Evolutionary conservation across 1,284 basidiomycete species (phyloP), one percentile per base, ranked within the genome.

Genomic region (Ustilago hordei): DNA sequence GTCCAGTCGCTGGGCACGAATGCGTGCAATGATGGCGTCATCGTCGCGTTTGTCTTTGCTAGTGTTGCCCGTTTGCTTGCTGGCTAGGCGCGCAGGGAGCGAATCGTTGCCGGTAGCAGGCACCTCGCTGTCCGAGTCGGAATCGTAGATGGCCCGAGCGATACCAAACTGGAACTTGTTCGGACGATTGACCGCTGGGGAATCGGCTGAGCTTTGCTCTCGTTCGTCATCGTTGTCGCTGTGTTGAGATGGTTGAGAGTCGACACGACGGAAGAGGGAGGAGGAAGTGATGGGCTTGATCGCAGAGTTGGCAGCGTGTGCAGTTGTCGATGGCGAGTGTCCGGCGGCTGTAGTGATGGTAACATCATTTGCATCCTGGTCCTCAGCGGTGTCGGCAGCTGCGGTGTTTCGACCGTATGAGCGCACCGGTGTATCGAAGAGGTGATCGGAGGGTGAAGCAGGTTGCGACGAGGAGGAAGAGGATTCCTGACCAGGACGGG

Each of bases 391-490:
- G 28, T 17, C 5, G 35, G 2, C 36, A 23, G 53, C n/a, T 19
- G 56, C 11, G 7, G 47, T 53, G 15, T 47, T 61, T 19, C 68
- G 56, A 12, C 48, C 61, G 47, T 75, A 71, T 15, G 58, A 60
- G 9, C 74, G 74, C 69, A 71, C 61, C 5, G 74, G 74, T 17
- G 74, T 55, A 47, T 71, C 69, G n/a, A 76, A 76, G 48, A 71
- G 57, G 19, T 62, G 15, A 23, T 65, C 65, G 2, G 74, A 59
- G 1, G 69, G 69, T 12, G 69, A 69, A 9, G 59, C 32, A 45
- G 72, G 64, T 17, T 69, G 69, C 19, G 74, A 76, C 3, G 74
- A 71, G 4, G 74, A 71, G 8, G 69, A 71, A 1, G 74, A 59
- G 5, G 70, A 53, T 19, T 54, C 48, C 38, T 45, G 43, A 19